Percentiles rank a stretch among this genome's conserved stretches.
Conservation (phyloP, 176 grass and related monocot species). For the Areca catechu region DNA sequence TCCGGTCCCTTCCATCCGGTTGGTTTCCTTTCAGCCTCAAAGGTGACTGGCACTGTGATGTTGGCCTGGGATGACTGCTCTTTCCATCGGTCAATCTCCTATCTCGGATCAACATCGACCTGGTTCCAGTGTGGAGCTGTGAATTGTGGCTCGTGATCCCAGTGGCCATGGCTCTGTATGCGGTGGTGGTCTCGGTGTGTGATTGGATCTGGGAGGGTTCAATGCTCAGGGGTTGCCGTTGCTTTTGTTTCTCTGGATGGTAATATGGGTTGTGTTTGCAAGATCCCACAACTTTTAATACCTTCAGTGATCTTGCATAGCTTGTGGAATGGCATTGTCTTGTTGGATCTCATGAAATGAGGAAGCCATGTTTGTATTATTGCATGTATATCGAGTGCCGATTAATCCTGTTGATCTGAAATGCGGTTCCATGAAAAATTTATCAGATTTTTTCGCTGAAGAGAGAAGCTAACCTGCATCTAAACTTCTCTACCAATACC, state of each 20-base stretch:
- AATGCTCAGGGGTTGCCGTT: slow-evolving; percentile 66
- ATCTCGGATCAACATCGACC: slow-evolving; percentile 74
- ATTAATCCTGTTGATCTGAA: no score
- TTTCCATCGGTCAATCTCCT: slow-evolving; percentile 86
- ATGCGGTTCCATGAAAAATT: no score
- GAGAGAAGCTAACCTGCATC: no score
- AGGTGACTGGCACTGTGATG: slow-evolving; percentile 67
- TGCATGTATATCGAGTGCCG: no score
- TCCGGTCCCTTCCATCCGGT: slow-evolving; percentile 63
- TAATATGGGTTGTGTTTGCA: slow-evolving; percentile 76
- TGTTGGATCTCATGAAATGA: slow-evolving; percentile 93
- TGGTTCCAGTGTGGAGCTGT: slow-evolving; percentile 81
- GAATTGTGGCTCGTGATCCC: slow-evolving; percentile 67
- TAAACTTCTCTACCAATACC: no score
- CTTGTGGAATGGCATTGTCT: slow-evolving; percentile 92
- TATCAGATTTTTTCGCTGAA: no score
- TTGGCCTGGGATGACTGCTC: slow-evolving; percentile 51
- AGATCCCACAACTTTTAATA: slow-evolving; percentile 68
- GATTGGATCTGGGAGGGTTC: slow-evolving; percentile 92
- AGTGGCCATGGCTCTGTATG: slow-evolving; percentile 81
- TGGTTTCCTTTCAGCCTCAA: slow-evolving; percentile 83
- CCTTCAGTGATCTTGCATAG: slow-evolving; percentile 79
- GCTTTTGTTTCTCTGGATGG: slow-evolving; percentile 71
- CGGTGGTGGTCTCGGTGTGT: slow-evolving; percentile 67
- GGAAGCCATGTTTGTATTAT: background rate